Evolutionary conservation across 1,284 basidiomycete species (phyloP), one percentile per base, ranked within the genome.

Genomic region (Exobasidium rhododendri): DNA sequence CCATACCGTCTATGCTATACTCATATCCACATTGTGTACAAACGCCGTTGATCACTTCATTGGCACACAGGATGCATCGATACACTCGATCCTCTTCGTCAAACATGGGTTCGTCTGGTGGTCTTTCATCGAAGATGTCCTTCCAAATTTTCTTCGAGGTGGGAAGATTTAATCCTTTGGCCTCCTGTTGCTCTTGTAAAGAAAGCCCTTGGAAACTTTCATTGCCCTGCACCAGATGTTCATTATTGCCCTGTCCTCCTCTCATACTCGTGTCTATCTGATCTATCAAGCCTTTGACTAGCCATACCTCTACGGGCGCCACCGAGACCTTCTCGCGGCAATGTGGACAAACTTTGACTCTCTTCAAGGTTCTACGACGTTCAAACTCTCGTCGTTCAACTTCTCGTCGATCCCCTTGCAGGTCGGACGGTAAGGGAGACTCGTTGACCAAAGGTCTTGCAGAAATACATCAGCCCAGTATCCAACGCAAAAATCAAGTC

Each of bases 311-410:
- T 57, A 71, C 64, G 3, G 76, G 76, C 4, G 67, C 62, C n/a
- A 65, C 64, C 4, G 57, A 56, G 6, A 78, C 68, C 32, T 72
- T 66, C 32, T 68, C 66, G 3, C 76, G 71, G 61, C 76, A 78
- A 4, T 67, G 67, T 1, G 76, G 76, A 51, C 76, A 78, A 29
- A 73, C 63, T 63, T 78, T 78, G 32, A 71, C 71, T 17, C 72
- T 64, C 32, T 65, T 62, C 4, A 68, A 67, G 3, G 65, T 72
- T 11, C 68, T 65, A 3, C 30, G n/a, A 13, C 61, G 62, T n/a
- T 44, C 17, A 17, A 26, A 20, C 28, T 55, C 52, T 55, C 13
- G n/a, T 31, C 14, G 14, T 44, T 55, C 24, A 14, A 14, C 52
- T 32, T 31, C 52, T 35, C 20, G 17, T n/a, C n/a, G n/a, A n/a